Evolutionary conservation across 768 basidiomycete species (phyloP).

Genomic region (Leccinum broughii): DNA sequence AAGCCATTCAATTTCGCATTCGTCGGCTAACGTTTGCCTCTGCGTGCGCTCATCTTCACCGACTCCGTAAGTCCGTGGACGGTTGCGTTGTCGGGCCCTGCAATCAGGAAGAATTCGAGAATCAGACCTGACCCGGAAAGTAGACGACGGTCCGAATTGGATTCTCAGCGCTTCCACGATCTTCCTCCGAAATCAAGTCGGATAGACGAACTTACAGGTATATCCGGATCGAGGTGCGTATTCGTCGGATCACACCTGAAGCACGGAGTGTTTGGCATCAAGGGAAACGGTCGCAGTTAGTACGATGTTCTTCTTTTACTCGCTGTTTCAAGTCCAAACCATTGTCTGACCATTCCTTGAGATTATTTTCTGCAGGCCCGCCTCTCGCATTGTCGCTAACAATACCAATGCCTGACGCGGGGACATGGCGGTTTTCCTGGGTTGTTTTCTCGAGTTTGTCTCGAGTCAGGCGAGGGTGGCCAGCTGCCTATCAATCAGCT

Average conservation of each 20-base stretch:
- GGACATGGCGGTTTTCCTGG: slow-evolving; percentile 43
- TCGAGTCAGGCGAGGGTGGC: slow-evolving; percentile 42
- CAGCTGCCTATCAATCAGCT: slow-evolving; percentile 10
- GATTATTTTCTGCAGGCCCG: slow-evolving; percentile 34
- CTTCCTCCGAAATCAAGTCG: slow-evolving; percentile 11
- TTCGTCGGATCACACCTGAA: slow-evolving; percentile 31
- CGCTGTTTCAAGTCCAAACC: slow-evolving; percentile 35
- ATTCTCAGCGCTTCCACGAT: slow-evolving; percentile 43
- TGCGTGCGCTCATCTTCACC: slow-evolving; percentile 34
- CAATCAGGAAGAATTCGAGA: background rate
- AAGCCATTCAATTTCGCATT: background rate
- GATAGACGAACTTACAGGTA: slow-evolving; percentile 22
- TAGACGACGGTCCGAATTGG: slow-evolving; percentile 46
- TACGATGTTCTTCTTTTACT: slow-evolving; percentile 10
- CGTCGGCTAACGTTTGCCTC: background rate
- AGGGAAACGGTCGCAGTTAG: background rate
- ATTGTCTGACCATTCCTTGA: slow-evolving; percentile 38
- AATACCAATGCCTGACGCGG: slow-evolving; percentile 44
- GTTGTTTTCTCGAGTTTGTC: slow-evolving; percentile 33
- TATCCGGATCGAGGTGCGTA: slow-evolving; percentile 35
- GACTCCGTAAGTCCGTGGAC: slow-evolving; percentile 35
- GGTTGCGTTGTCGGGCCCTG: background rate
- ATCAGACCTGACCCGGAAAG: slow-evolving; percentile 35
- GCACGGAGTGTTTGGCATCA: background rate
- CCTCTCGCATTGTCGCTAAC: slow-evolving; percentile 42